phyloP scores from a whole-genome alignment of 805 yeast species.

The Lipomyces kockii region DNA sequence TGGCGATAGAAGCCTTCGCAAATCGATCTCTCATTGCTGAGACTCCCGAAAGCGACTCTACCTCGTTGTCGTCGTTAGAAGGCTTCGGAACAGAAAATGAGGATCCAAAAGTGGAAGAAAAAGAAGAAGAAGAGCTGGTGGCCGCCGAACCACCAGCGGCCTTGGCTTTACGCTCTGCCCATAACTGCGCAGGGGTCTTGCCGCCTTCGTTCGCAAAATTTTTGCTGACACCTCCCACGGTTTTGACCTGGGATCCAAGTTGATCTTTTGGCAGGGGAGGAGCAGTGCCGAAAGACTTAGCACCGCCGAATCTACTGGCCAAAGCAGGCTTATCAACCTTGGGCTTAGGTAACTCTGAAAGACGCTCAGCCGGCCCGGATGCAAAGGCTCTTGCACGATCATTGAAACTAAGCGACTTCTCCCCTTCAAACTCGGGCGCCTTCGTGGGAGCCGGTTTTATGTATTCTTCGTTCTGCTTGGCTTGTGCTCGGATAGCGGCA shows the following conservation, averaged over 20 bases:
- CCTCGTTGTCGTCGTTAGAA: constrained; percentile 45
- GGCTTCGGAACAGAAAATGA: constrained; percentile 39
- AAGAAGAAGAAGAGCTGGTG: constrained; percentile 34
- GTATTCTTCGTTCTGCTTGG: constrained; percentile 29
- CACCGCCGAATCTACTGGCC: constrained; percentile 39
- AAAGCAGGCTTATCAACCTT: constrained; percentile 55
- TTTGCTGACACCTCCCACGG: constrained; percentile 56
- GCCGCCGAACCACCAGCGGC: constrained; percentile 39
- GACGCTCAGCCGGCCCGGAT: constrained; percentile 52
- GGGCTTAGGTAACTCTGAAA: constrained; percentile 68
- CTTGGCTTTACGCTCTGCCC: constrained; percentile 87
- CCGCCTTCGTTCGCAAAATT: constrained; percentile 70
- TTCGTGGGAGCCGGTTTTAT: constrained; percentile 17
- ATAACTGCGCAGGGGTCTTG: constrained; percentile 90
- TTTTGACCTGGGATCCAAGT: constrained; percentile 46
- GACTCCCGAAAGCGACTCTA: constrained; percentile 21
- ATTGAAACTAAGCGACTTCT: constrained; percentile 39
- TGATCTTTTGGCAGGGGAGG: constrained; percentile 47
- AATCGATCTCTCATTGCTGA: constrained; percentile 36
- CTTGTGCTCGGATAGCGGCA: constrained; percentile 51
- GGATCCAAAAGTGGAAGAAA: constrained; percentile 18
- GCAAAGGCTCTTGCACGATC: constrained; percentile 46
- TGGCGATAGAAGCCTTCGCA: constrained; percentile 32
- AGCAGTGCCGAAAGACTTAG: constrained; percentile 47
- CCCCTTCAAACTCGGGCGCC: constrained; percentile 38